phyloP scores from a whole-genome alignment of 768 basidiomycete species.

The Epithele typhae region DNA sequence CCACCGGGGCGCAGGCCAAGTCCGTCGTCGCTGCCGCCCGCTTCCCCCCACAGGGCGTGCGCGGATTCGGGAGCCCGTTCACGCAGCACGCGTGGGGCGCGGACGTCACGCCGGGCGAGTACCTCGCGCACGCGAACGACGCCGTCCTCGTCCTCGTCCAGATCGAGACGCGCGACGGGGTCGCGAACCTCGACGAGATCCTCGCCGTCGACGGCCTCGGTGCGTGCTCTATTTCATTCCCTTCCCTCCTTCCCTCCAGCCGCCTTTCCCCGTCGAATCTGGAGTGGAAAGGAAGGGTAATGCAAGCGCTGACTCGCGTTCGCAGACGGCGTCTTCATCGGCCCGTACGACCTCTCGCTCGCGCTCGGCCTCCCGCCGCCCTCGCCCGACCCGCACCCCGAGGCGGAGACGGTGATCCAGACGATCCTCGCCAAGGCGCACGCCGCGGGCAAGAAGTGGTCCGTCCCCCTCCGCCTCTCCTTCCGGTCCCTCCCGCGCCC shows the following conservation, averaged over 20 bases:
- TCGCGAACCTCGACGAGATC: constrained; percentile 39
- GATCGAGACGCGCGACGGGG: constrained; percentile 38
- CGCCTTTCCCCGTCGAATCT: no score
- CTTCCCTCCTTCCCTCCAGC: no score
- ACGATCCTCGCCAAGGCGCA: constrained; percentile 47
- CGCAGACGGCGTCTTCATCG: constrained; percentile 54
- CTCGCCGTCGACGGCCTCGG: constrained; percentile 34
- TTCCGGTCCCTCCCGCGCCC: not conserved
- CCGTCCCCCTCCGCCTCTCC: constrained; percentile 2
- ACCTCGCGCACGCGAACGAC: constrained; percentile 44
- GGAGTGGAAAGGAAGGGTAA: no score
- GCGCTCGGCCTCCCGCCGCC: constrained; percentile 57
- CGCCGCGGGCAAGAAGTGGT: constrained; percentile 63
- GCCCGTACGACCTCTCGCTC: constrained; percentile 66
- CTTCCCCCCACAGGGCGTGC: constrained; percentile 58
- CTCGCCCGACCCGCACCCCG: constrained; percentile 59
- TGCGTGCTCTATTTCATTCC: constrained; percentile 11
- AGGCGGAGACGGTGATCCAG: constrained; percentile 58
- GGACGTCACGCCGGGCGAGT: constrained; percentile 42
- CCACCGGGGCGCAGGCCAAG: constrained; percentile 50
- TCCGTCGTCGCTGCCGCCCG: constrained; percentile 53
- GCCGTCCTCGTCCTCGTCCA: constrained; percentile 33
- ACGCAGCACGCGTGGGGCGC: constrained; percentile 53
- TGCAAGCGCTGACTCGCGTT: not conserved
- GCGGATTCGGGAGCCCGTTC: constrained; percentile 65